Conservation (phyloP, 306 rosid species). For the Glycine latifolia region DNA sequence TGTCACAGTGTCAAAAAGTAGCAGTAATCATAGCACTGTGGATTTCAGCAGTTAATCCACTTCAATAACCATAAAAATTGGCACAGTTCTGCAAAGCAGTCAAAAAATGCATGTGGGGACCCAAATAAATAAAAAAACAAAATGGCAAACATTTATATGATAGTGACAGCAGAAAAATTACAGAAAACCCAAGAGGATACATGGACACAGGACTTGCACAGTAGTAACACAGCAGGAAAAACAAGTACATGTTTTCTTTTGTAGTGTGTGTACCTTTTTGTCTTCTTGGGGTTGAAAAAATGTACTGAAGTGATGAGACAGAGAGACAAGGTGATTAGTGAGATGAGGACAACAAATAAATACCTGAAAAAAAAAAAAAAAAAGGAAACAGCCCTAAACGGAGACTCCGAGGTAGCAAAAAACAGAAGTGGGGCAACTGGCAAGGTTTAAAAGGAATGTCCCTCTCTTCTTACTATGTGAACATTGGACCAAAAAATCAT, state of each 20-base stretch:
- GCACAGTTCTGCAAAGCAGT: slow-evolving; percentile 27
- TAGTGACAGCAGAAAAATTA: slow-evolving; percentile 1
- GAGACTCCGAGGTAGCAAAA: slow-evolving; percentile 49
- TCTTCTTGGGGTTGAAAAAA: slow-evolving; percentile 31
- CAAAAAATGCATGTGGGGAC: slow-evolving; percentile 46
- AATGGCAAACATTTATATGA: slow-evolving; percentile 8
- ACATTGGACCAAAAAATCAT: too few species aligned
- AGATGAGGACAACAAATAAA: slow-evolving; percentile 36
- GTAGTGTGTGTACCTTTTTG: background rate
- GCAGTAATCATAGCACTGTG: background rate
- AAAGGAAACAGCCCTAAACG: slow-evolving; percentile 42
- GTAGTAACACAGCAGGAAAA: slow-evolving; percentile 23
- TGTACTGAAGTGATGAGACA: slow-evolving; percentile 31
- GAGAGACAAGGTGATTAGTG: background rate
- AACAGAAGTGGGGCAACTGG: slow-evolving; percentile 3
- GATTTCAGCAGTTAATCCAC: slow-evolving; percentile 10
- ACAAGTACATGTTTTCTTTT: background rate
- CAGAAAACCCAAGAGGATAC: slow-evolving; percentile 1
- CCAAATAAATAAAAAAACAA: background rate
- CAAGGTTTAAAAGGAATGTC: background rate
- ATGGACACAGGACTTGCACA: background rate
- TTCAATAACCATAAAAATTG: slow-evolving; percentile 19
- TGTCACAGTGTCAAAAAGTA: background rate
- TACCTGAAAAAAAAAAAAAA: background rate
- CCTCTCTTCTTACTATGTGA: background rate